A percentile compares a stretch with the other conserved stretches of the same genome.
Conservation (phyloP, 2,329 filamentous ascomycete genomes). For the Aureobasidium subglaciale region DNA sequence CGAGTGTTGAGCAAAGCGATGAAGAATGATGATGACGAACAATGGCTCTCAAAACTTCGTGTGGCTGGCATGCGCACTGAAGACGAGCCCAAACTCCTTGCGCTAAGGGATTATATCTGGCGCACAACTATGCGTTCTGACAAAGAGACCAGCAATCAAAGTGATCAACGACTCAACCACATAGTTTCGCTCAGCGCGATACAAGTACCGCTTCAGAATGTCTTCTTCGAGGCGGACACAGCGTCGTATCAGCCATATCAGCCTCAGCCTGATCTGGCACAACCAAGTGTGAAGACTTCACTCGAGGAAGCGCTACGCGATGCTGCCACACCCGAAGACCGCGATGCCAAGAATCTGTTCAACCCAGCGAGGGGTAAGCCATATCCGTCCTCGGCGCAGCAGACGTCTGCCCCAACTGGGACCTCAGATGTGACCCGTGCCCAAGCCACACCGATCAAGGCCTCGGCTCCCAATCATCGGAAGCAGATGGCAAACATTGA, state of each 20-base stretch:
- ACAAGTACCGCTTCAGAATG: constrained; percentile 74
- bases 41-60: constrained; percentile 79
- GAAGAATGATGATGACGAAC: constrained; percentile 87
- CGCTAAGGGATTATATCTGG: constrained; percentile 86
- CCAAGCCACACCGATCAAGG: background rate
- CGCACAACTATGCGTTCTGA: constrained; percentile 66
- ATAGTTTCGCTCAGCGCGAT: constrained; percentile 70
- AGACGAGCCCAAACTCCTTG: constrained; percentile 84
- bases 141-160: constrained; percentile 40
- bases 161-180: constrained; percentile 50
- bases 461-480: background rate
- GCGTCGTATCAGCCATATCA: constrained; percentile 38
- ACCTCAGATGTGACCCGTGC: background rate
- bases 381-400: constrained; percentile 4
- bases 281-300: constrained; percentile 39
- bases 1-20: constrained; percentile 54
- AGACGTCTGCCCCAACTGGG: background rate
- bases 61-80: constrained; percentile 75
- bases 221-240: constrained; percentile 79
- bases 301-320: constrained; percentile 88
- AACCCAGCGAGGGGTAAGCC: constrained; percentile 4
- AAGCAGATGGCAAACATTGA: constrained; percentile 11
- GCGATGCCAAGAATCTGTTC: background rate
- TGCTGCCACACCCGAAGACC: constrained; percentile 61
- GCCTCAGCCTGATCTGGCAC: background rate